A percentile compares a stretch with the other conserved stretches of the same genome.
These are phyloP conservation scores for Cymbomonas tetramitiformis DNA, from an alignment of 139 green algal species.

Conservation along the genomic window DNA sequence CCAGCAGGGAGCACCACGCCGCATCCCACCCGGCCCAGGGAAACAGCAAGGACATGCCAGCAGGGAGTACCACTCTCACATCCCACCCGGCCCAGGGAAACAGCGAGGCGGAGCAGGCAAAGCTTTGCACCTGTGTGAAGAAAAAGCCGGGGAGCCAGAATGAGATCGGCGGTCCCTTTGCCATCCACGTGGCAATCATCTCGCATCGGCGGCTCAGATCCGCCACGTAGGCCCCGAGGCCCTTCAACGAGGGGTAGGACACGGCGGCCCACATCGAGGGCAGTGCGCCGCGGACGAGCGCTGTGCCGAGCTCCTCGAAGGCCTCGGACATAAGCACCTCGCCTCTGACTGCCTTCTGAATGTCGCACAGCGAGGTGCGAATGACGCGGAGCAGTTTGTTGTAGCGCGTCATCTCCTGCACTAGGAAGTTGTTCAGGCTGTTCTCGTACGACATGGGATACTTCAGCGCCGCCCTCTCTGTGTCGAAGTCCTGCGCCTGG, in stretches of 20 bases:
- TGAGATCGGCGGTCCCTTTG: constrained; percentile 35
- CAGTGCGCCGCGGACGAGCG: constrained; percentile 28
- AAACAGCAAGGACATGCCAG: no score
- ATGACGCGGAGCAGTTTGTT: constrained; percentile 47
- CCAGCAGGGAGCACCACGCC: no score
- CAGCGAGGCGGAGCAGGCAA: no score
- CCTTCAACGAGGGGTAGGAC: constrained; percentile 59
- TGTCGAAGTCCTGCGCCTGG: constrained; percentile 31
- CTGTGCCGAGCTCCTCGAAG: constrained; percentile 49
- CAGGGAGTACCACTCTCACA: no score
- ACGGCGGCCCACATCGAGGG: constrained; percentile 25
- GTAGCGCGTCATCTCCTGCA: constrained; percentile 28
- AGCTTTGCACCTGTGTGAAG: constrained; percentile 53
- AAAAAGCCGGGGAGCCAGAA: constrained; percentile 76
- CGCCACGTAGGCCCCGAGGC: constrained; percentile 54
- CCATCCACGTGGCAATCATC: constrained; percentile 34
- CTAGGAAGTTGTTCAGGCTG: constrained; percentile 55
- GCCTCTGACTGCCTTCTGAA: constrained; percentile 50
- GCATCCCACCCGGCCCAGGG: no score
- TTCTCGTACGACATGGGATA: constrained; percentile 64
- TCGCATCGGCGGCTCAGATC: constrained; percentile 33
- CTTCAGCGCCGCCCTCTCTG: constrained; percentile 37
- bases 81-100: no score
- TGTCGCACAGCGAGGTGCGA: constrained; percentile 37
- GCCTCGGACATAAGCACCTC: constrained; percentile 58